These are phyloP conservation scores for Fusarium mangiferae DNA, from an alignment of 2,329 filamentous ascomycete genomes.

Conservation along the genomic window DNA sequence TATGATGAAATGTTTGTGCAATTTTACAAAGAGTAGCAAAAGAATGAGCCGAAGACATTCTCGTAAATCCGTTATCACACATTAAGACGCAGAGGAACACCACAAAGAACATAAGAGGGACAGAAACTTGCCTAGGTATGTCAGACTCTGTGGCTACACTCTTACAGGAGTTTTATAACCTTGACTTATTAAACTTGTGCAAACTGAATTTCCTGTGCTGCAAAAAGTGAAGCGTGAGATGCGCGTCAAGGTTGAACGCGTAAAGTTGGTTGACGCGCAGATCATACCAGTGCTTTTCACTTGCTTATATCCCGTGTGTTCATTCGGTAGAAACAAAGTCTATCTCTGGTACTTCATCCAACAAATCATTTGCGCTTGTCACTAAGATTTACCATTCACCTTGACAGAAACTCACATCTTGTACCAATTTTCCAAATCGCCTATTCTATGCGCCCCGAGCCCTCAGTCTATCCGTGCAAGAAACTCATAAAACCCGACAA, in stretches of 20 bases:
- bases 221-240: background rate
- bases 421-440: background rate
- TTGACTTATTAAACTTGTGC: fast-evolving
- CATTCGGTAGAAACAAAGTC: background rate
- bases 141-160: fast-evolving
- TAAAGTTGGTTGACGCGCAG: background rate
- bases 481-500: background rate
- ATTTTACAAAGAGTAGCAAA: no score
- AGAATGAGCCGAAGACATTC: no score
- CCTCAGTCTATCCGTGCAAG: background rate
- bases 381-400: background rate
- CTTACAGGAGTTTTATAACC: fast-evolving
- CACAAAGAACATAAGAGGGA: background rate
- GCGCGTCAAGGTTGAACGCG: no score
- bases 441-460: no score
- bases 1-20: no score
- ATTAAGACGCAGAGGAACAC: background rate
- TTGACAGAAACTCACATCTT: background rate
- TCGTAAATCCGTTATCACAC: no score
- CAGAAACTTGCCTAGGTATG: no score
- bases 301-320: background rate
- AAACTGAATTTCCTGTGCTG: no score
- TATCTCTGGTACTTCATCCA: background rate
- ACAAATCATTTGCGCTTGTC: background rate
- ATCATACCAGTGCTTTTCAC: background rate